These are phyloP conservation scores for Neurospora sp. DNA, from an alignment of 495 filamentous ascomycete genomes.

Conservation along the genomic window DNA sequence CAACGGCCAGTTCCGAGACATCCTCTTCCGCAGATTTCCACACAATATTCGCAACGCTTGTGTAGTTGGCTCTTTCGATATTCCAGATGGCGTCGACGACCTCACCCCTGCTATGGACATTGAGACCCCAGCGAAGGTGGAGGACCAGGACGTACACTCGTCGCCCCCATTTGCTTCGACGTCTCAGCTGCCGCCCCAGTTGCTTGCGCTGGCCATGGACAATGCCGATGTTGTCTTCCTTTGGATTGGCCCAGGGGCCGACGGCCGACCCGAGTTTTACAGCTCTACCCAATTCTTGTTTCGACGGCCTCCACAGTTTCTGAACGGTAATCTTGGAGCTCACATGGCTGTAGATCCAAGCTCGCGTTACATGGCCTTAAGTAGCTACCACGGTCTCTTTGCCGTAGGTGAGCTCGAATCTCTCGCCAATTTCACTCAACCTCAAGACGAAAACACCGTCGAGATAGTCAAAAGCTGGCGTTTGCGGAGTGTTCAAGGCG, in stretches of 20 bases:
- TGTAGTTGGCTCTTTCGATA: conserved; percentile 41
- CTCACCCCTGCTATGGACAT: neutral
- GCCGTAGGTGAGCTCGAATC: conserved; percentile 52
- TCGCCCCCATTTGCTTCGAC: conserved; percentile 7
- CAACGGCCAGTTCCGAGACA: conserved; percentile 57
- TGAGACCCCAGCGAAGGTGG: conserved; percentile 14
- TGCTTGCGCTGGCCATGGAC: conserved; percentile 62
- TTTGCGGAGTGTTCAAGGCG: conserved; percentile 53
- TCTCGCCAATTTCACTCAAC: conserved; percentile 32
- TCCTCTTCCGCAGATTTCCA: conserved; percentile 25
- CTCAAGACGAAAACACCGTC: conserved; percentile 27
- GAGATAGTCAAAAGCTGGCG: conserved; percentile 39
- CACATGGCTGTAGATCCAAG: conserved; percentile 76
- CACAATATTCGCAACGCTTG: conserved; percentile 48
- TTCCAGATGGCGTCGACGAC: conserved; percentile 13
- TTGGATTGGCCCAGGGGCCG: conserved; percentile 39
- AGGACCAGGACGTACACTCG: conserved; percentile 17
- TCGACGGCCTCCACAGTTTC: conserved; percentile 42
- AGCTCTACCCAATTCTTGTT: conserved; percentile 30
- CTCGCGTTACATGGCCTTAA: conserved; percentile 38
- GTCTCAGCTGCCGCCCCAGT: conserved; percentile 54
- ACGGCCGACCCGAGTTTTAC: conserved; percentile 46
- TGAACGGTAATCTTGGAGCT: conserved; percentile 45
- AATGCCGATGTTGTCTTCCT: conserved; percentile 62
- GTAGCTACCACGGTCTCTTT: conserved; percentile 32